phyloP scores from a whole-genome alignment of 768 basidiomycete genomes.

The Termitomyces titanicus region DNA sequence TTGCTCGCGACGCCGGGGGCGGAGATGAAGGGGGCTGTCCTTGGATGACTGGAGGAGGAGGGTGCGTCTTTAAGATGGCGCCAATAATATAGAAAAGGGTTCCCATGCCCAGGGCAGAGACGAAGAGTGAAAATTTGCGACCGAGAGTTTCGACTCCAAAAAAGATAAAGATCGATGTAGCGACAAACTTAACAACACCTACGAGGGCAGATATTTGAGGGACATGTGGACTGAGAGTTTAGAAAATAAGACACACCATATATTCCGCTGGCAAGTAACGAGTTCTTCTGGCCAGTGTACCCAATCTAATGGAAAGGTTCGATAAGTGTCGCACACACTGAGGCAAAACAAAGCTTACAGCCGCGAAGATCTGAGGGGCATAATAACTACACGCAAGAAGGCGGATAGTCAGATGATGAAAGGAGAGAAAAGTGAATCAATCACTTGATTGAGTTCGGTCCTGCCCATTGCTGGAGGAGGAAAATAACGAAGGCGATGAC shows the following conservation, averaged over 20 bases:
- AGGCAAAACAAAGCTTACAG: no score
- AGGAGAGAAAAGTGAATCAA: constrained; percentile 7
- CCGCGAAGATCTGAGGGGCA: no score
- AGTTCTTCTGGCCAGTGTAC: constrained; percentile 52
- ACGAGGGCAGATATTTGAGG: not conserved
- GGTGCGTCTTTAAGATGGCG: no score
- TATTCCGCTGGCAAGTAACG: no score
- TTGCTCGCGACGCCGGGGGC: no score
- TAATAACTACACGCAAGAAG: constrained; percentile 38
- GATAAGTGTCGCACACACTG: no score
- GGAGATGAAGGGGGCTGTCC: no score
- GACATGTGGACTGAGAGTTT: no score
- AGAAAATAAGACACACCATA: not conserved
- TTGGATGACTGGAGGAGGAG: no score
- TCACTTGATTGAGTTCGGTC: constrained; percentile 74
- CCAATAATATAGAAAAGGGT: constrained; percentile 80
- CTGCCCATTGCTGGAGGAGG: no score
- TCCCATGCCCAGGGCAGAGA: constrained; percentile 80
- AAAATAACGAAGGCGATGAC: no score
- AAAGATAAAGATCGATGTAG: no score
- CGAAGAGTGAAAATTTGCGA: constrained; percentile 66
- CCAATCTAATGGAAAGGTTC: constrained; percentile 41
- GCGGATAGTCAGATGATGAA: not conserved
- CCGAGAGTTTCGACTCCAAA: constrained; percentile 68
- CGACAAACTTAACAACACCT: constrained; percentile 62